A percentile compares a stretch with the other conserved stretches of the same genome.
These are phyloP conservation scores for Vachellia collinsii DNA, from an alignment of 306 rosid genomes.

Conservation along the genomic window DNA sequence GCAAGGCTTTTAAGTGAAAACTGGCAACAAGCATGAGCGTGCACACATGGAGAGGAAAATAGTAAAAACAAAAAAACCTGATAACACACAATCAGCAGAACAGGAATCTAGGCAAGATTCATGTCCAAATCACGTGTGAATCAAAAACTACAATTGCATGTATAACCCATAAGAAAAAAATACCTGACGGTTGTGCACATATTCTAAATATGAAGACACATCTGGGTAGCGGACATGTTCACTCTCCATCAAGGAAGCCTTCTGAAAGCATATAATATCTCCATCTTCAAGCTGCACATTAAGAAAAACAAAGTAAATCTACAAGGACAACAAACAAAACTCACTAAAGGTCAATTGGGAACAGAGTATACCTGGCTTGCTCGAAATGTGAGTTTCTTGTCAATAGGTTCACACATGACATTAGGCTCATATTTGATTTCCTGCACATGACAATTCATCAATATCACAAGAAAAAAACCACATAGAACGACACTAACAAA, in stretches of 20 bases:
- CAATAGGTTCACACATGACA: conserved; percentile 93
- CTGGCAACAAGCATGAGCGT: background rate
- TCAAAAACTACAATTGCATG: conserved; percentile 12
- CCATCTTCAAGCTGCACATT: conserved; percentile 86
- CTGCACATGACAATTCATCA: conserved; percentile 45
- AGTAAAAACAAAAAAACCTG: background rate
- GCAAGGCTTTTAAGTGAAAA: background rate
- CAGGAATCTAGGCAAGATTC: background rate
- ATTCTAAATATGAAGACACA: conserved; percentile 90
- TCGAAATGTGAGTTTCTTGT: conserved; percentile 77
- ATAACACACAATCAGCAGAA: background rate
- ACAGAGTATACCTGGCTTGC: conserved; percentile 67
- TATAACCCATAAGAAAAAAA: conserved; percentile 20
- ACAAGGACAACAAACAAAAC: conserved; percentile 25
- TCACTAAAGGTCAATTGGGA: conserved; percentile 7
- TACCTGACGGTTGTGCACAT: conserved; percentile 92
- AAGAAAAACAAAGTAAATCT: conserved; percentile 14
- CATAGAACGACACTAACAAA: background rate
- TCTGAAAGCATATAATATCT: conserved; percentile 88
- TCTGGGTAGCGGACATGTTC: conserved; percentile 73
- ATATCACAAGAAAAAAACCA: background rate
- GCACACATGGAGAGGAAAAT: background rate
- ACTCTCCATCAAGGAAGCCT: conserved; percentile 58
- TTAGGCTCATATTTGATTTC: conserved; percentile 92
- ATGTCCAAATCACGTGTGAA: conserved; percentile 11